Conservation (phyloP, 2,329 filamentous ascomycete genomes). For the Fusarium sp. region DNA sequence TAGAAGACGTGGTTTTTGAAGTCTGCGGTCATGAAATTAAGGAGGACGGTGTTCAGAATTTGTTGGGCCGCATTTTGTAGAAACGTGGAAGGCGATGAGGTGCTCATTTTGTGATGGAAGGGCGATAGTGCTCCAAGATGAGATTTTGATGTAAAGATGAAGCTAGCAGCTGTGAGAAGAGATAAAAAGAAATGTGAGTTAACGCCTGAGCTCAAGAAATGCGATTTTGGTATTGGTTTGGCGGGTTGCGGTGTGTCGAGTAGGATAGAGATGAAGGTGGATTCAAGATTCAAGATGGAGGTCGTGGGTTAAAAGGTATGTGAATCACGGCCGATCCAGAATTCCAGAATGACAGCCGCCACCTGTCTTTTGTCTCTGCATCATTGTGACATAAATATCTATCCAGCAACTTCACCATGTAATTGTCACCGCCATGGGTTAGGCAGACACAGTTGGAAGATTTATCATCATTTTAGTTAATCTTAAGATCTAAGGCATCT, state of each 20-base stretch:
- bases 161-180: neutral
- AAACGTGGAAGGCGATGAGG: neutral
- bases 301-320: neutral
- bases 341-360: neutral
- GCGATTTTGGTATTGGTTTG: neutral
- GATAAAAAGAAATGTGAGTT: neutral
- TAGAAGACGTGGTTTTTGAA: conserved; percentile 36
- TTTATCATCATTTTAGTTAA: conserved; percentile 17
- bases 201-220: neutral
- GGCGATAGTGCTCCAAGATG: neutral
- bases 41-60: conserved; percentile 27
- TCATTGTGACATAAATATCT: neutral
- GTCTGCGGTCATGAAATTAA: conserved; percentile 33
- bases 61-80: neutral
- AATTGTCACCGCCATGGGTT: neutral
- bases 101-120: neutral
- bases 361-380: neutral
- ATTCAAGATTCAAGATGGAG: neutral
- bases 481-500: conserved; percentile 3
- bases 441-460: neutral
- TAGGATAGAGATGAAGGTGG: neutral
- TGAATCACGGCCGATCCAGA: neutral
- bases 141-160: neutral
- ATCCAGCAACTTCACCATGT: neutral
- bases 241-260: neutral